Percentiles rank a stretch among this genome's conserved stretches.
These are phyloP conservation scores for Nannochloropsis salina DNA, from an alignment of 108 stramenopile species.

Conservation along the genomic window DNA sequence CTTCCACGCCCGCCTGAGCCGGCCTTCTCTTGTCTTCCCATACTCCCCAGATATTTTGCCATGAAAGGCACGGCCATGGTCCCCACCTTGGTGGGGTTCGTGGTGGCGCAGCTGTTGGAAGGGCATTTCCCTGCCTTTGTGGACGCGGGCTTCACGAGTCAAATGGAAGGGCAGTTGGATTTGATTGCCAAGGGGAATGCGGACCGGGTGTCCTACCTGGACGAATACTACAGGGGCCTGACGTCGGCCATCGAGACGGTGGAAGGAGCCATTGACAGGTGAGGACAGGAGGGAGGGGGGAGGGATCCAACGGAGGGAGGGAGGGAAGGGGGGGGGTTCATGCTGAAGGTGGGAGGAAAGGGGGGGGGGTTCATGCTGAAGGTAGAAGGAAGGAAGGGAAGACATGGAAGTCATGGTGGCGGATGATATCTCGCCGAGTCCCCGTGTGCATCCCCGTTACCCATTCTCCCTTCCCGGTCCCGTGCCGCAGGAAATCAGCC, in stretches of 20 bases:
- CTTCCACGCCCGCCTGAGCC: too few species aligned
- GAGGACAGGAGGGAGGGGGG: conserved; percentile 51
- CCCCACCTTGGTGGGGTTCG: conserved; percentile 65
- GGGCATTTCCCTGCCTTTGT: conserved; percentile 64
- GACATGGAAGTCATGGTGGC: not conserved
- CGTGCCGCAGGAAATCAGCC: not conserved
- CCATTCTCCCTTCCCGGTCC: not conserved
- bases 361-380: conserved; percentile 57
- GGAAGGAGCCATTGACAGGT: conserved; percentile 59
- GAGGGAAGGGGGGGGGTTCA: too few species aligned
- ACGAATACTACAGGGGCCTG: conserved; percentile 46
- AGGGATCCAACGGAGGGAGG: conserved; percentile 56
- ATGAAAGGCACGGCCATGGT: conserved; percentile 45
- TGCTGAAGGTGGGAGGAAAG: too few species aligned
- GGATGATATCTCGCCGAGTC: too few species aligned
- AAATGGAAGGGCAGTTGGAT: conserved; percentile 62
- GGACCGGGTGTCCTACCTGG: conserved; percentile 58
- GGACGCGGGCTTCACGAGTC: conserved; percentile 65
- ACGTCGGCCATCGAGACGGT: conserved; percentile 43
- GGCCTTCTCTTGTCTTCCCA: not conserved
- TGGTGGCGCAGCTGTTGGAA: conserved; percentile 60
- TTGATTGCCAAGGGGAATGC: conserved; percentile 44
- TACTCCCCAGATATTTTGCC: not conserved
- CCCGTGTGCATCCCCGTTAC: not conserved
- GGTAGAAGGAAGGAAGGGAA: conserved; percentile 25